A percentile compares a stretch with the other conserved stretches of the same genome.
phyloP scores from a whole-genome alignment of 768 basidiomycete genomes.

The Leccinum subtestaceum region DNA sequence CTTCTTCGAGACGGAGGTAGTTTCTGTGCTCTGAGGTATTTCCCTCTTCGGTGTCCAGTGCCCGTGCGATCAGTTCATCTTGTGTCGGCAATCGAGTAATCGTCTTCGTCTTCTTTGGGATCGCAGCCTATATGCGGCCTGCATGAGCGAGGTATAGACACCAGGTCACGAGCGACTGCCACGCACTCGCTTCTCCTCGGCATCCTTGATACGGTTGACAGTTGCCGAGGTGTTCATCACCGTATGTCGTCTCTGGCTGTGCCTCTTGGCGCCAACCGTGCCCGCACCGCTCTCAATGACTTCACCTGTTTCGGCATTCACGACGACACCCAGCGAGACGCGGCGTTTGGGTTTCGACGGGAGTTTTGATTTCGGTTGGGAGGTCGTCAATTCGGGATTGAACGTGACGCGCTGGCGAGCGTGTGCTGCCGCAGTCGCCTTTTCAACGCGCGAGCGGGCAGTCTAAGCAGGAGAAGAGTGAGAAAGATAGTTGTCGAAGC shows the following conservation, averaged over 20 bases:
- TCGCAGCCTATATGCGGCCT: conserved; percentile 42
- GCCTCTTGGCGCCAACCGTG: conserved; percentile 34
- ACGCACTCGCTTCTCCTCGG: conserved; percentile 59
- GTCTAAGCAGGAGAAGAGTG: conserved; percentile 37
- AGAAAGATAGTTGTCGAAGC: not conserved
- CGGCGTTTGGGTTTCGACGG: conserved; percentile 39
- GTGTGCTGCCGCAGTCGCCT: conserved; percentile 63
- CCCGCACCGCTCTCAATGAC: conserved; percentile 38
- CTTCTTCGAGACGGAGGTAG: conserved; percentile 78
- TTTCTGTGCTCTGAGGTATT: conserved; percentile 77
- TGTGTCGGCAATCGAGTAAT: conserved; percentile 61
- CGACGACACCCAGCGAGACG: conserved; percentile 51
- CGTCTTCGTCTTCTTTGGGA: conserved; percentile 59
- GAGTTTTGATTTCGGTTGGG: conserved; percentile 27
- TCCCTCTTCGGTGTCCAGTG: conserved; percentile 83
- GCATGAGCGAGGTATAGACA: not conserved
- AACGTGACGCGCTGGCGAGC: conserved; percentile 66
- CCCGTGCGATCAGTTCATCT: conserved; percentile 78
- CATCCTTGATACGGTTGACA: conserved; percentile 59
- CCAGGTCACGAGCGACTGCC: not conserved
- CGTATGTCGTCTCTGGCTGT: conserved; percentile 67
- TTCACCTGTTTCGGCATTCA: conserved; percentile 63
- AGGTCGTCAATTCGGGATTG: conserved; percentile 47
- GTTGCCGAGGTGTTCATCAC: conserved; percentile 70
- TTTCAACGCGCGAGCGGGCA: conserved; percentile 55